A percentile compares a stretch with the other conserved stretches of the same genome.
Evolutionary conservation across 148 eudicot species (phyloP).

Genomic region (Mesembryanthemum crystallinum): DNA sequence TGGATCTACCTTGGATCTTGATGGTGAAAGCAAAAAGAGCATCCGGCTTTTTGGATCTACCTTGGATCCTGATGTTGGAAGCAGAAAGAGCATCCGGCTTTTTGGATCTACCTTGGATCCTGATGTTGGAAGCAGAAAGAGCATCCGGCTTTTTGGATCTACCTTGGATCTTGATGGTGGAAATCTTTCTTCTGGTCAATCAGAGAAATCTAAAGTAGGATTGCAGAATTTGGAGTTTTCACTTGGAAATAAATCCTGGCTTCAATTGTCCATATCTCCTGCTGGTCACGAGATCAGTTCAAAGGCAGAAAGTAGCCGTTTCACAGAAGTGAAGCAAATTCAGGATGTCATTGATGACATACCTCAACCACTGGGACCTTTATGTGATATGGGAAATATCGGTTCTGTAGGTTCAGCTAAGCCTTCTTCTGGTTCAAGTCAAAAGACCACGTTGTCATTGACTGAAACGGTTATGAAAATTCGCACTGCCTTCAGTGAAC

Average conservation of each 20-base stretch:
- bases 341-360: neutral
- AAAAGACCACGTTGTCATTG: neutral
- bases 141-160: neutral
- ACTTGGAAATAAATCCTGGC: neutral
- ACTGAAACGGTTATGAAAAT: too few relatives aligned
- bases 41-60: neutral
- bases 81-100: neutral
- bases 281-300: neutral
- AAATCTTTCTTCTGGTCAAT: neutral
- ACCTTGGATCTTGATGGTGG: neutral
- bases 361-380: neutral
- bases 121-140: neutral
- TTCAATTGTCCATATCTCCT: neutral
- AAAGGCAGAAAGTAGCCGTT: neutral
- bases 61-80: neutral
- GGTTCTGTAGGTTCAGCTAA: neutral
- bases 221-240: neutral
- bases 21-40: neutral
- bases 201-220: neutral
- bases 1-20: neutral
- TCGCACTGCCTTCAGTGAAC: neutral
- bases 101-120: neutral
- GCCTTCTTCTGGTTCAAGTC: neutral
- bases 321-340: neutral
- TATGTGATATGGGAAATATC: neutral